Evolutionary conservation across 352 stramenopile genomes (phyloP).

Genomic region (Phytophthora megakarya): DNA sequence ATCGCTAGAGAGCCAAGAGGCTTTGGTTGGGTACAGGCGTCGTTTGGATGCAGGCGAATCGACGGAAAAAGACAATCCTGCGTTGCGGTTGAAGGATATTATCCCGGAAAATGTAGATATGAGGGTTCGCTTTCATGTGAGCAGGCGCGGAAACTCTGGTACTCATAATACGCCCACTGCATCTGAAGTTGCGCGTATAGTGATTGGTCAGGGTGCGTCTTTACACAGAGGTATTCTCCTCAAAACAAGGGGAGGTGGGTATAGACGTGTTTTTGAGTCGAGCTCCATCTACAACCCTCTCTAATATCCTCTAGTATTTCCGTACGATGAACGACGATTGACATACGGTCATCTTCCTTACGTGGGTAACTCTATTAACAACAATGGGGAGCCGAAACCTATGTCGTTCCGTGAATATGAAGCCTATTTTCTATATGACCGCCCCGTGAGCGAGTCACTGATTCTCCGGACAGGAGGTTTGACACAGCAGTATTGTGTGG

Average conservation of each 20-base stretch:
- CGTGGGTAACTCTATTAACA: too few relatives aligned
- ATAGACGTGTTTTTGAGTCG: background rate
- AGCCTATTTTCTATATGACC: background rate
- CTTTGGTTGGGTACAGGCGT: too few relatives aligned
- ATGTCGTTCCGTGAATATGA: background rate
- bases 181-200: too few relatives aligned
- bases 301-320: background rate
- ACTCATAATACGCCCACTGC: background rate
- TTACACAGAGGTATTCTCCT: background rate
- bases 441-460: background rate
- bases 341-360: background rate
- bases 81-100: too few relatives aligned
- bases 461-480: background rate
- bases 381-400: too few relatives aligned
- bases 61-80: too few relatives aligned
- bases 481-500: background rate
- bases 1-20: too few relatives aligned
- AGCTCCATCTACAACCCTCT: background rate
- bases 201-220: background rate
- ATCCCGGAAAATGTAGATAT: too few relatives aligned
- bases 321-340: background rate
- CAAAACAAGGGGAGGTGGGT: background rate
- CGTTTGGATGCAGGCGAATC: too few relatives aligned
- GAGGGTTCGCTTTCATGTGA: background rate
- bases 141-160: background rate